phyloP scores from a whole-genome alignment of 495 filamentous ascomycete genomes.

The Choiromyces venosus region DNA sequence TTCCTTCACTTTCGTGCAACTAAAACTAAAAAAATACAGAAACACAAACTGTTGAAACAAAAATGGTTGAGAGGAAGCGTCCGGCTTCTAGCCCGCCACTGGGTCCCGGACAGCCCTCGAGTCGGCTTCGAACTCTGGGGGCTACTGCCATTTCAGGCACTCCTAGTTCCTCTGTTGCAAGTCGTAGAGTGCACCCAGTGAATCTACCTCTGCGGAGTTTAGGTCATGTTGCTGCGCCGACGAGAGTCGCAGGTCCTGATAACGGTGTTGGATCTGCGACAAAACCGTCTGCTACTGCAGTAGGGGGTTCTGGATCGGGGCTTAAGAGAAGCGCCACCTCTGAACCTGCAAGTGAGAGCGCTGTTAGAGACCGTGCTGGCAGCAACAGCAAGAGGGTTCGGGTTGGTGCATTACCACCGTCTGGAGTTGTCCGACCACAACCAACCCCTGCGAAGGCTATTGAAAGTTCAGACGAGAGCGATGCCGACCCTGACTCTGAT shows the following conservation, averaged over 20 bases:
- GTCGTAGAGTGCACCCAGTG: no score
- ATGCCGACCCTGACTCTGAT: slow-evolving; percentile 15
- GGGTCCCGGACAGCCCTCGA: not conserved
- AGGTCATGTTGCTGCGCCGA: not conserved
- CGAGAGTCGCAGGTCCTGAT: not conserved
- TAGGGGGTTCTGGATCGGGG: not conserved
- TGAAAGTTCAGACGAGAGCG: slow-evolving; percentile 21
- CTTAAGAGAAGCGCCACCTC: not conserved
- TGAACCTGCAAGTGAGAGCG: not conserved
- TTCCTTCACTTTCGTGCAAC: not conserved
- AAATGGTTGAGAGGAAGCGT: not conserved
- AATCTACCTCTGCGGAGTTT: not conserved
- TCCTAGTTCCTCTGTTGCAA: not conserved
- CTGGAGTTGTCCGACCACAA: not conserved
- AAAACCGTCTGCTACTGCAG: not conserved
- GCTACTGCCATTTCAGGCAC: not conserved
- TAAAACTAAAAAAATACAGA: not conserved
- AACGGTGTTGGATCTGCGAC: not conserved
- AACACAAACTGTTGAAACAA: not conserved
- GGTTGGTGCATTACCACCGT: not conserved
- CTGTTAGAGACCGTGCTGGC: not conserved
- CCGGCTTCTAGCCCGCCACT: not conserved
- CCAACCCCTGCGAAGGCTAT: not conserved
- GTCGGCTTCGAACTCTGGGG: not conserved
- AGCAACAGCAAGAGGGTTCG: not conserved